Base-by-base conservation (phyloP, 192 early-diverging fungal genomes). In the Spinellus fusiger region DNA sequence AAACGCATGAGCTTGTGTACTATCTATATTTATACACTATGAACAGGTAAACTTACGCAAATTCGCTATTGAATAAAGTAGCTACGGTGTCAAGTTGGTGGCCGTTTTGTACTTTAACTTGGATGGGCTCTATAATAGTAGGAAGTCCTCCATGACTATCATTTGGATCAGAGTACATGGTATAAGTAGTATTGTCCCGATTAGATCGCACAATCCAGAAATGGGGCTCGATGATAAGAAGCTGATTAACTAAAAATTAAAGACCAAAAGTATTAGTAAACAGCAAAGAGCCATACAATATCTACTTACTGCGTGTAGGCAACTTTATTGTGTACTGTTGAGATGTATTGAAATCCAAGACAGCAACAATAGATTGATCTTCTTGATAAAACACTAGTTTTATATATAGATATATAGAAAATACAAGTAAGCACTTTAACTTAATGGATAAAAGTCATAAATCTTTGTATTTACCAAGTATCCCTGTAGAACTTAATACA, bases 371-470 rank as follows among this genome's bases (percentile, higher is more conserved):
- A 18, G 73, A 53, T 37, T 69, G 67, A 44, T 71, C 77, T 32
- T 78, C 69, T 60, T 85, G 83, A 56, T 79, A 85, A 34, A 85
- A 83, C 5, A 77, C 73, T 67, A 61, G 20, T n/a, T n/a, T n/a
- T n/a, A n/a, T n/a, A n/a, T n/a, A n/a, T n/a, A n/a, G n/a, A n/a
- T n/a, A n/a, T n/a, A n/a, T n/a, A n/a, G n/a, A n/a, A n/a, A n/a
- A n/a, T n/a, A n/a, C n/a, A n/a, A n/a, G n/a, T n/a, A n/a, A n/a
- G n/a, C n/a, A n/a, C n/a, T n/a, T n/a, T n/a, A n/a, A n/a, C n/a
- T n/a, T n/a, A n/a, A n/a, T n/a, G n/a, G n/a, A n/a, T n/a, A n/a
- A n/a, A n/a, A n/a, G n/a, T n/a, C n/a, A n/a, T n/a, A n/a, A n/a
- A n/a, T n/a, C n/a, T n/a, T n/a, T n/a, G n/a, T n/a, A n/a, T 37